phyloP scores from a whole-genome alignment of 2,329 filamentous ascomycete species.

The Pseudopithomyces chartarum region DNA sequence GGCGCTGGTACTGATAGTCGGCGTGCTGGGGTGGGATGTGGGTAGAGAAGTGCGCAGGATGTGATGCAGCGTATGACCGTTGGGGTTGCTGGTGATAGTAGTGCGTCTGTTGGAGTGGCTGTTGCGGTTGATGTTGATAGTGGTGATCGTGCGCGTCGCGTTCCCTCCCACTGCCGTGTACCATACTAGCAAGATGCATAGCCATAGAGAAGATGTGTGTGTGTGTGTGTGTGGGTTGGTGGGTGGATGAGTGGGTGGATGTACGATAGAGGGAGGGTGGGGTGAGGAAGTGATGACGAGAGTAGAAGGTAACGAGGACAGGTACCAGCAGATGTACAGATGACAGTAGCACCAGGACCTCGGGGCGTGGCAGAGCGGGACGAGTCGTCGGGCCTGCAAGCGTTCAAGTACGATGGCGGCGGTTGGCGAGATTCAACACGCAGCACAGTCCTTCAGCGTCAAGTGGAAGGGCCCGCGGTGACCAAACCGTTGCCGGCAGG shows the following conservation, averaged over 20 bases:
- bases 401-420: slow-evolving; percentile 42
- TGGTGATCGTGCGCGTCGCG: slow-evolving; percentile 40
- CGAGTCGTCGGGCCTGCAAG: slow-evolving; percentile 30
- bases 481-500: slow-evolving; percentile 44
- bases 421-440: slow-evolving; percentile 44
- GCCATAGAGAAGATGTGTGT: slow-evolving; percentile 38
- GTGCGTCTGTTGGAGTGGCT: slow-evolving; percentile 28
- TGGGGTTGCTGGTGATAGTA: slow-evolving; percentile 30
- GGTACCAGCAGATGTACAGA: slow-evolving; percentile 22
- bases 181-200: slow-evolving; percentile 52
- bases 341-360: slow-evolving; percentile 35
- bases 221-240: too few species aligned
- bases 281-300: slow-evolving; percentile 28
- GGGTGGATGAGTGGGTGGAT: too few species aligned
- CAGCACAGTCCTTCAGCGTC: slow-evolving; percentile 35
- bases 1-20: slow-evolving; percentile 33
- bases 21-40: slow-evolving; percentile 23
- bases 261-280: slow-evolving; percentile 25
- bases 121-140: slow-evolving; percentile 35
- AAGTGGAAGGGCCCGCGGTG: slow-evolving; percentile 32
- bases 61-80: slow-evolving; percentile 28
- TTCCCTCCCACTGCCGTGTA: slow-evolving; percentile 49
- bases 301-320: slow-evolving; percentile 30
- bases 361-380: slow-evolving; percentile 36
- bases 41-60: slow-evolving; percentile 22